Evolutionary conservation across 768 basidiomycete genomes (phyloP), one percentile per base, ranked within the genome.

Genomic region (Tylopilus vinaceipallidus): DNA sequence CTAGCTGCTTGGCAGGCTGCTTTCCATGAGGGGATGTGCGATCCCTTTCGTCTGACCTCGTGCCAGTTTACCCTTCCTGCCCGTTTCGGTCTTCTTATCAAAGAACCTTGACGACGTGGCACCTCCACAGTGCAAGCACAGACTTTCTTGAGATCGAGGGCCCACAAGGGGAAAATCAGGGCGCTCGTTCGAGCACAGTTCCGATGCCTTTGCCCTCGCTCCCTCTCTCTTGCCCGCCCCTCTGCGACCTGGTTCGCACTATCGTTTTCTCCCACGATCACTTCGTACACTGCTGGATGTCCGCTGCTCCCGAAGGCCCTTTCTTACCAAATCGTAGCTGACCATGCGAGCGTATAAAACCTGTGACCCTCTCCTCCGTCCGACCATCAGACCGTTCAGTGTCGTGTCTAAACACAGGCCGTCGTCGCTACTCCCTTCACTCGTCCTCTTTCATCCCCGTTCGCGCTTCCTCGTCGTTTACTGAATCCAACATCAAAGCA

Each of bases 231-330:
- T 40, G 29, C 26, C 33, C 44, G 37, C 46, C 42, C 23, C 48
- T 29, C 49, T 43, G 40, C 49, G 45, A 38, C 54, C 57, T 38
- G 27, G 50, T 38, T 57, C 43, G 43, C 41, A 44, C 24, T 47
- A 46, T 58, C 38, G 17, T 2, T 45, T 29, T 62, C 57, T 67
- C 65, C 65, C 65, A 67, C 65, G 67, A 69, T 66, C 52, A 69
- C 65, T 60, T 69, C 62, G 62, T 60, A 47, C 40, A 45, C 33
- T 49, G 45, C 48, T 62, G 49, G 53, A 54, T 57, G n/a, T 65
- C 57, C 55, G 67, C 58, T 69, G 49, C 37, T 55, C 51, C 67
- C 63, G 60, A 67, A 60, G 56, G 52, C 17, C 56, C 19, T 52
- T 47, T 50, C 60, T 66, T 66, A 69, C 65, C 52, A 65, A 67